These are phyloP conservation scores for Leptosphaerulina australis DNA, from an alignment of 2,329 filamentous ascomycete genomes.

Conservation along the genomic window DNA sequence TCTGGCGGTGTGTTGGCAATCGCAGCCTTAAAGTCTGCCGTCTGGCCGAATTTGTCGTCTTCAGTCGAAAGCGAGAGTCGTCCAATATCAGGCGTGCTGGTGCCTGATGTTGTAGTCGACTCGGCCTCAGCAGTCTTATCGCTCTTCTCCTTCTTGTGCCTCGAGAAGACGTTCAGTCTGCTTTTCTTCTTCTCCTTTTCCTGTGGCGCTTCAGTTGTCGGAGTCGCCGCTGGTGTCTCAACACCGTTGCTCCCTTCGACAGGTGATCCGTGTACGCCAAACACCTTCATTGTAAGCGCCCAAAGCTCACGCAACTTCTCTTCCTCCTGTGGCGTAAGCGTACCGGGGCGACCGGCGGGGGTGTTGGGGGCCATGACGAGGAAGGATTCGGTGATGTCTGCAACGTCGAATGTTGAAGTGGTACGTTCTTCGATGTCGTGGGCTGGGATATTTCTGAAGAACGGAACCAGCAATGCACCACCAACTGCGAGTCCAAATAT, in stretches of 20 bases:
- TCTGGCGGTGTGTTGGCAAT: slow-evolving; percentile 78
- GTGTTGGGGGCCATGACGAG: slow-evolving; percentile 50
- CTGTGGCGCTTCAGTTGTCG: slow-evolving; percentile 5
- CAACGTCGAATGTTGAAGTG: slow-evolving; percentile 26
- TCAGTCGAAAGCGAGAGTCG: slow-evolving; percentile 43
- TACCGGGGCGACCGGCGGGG: slow-evolving; percentile 78
- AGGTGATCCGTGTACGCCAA: slow-evolving; percentile 56
- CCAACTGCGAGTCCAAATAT: slow-evolving; percentile 43
- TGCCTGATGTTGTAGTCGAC: slow-evolving; percentile 31
- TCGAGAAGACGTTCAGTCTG: slow-evolving; percentile 70
- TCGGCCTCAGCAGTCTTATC: slow-evolving; percentile 49
- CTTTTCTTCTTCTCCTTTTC: slow-evolving; percentile 74
- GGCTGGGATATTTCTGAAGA: slow-evolving; percentile 19
- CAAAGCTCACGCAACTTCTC: slow-evolving; percentile 88
- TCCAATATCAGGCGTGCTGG: slow-evolving; percentile 39
- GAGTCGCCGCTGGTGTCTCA: slow-evolving; percentile 22
- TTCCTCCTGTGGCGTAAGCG: slow-evolving; percentile 87
- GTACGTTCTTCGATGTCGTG: slow-evolving; percentile 12
- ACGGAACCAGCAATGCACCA: slow-evolving; percentile 38
- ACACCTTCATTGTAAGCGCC: slow-evolving; percentile 75
- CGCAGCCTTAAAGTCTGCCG: slow-evolving; percentile 82
- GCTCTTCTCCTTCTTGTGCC: slow-evolving; percentile 59
- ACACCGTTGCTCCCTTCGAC: slow-evolving; percentile 40
- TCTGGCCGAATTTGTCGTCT: slow-evolving; percentile 93
- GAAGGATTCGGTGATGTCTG: slow-evolving; percentile 37